phyloP scores from a whole-genome alignment of 306 rosid genomes.

The apple (Malus domestica) region ASM211411v1 NC_041804.1:19800501-19801000 shows the following conservation, averaged over 20 bases:
- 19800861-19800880: slow-evolving; percentile 91
- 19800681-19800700: slow-evolving; percentile 94
- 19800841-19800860: slow-evolving; percentile 91
- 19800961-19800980: slow-evolving; percentile 38
- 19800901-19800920: slow-evolving; percentile 62
- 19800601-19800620: not conserved
- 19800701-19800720: slow-evolving; percentile 88
- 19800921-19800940: slow-evolving; percentile 54
- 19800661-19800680: slow-evolving; percentile 93
- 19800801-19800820: not conserved
- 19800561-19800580: not conserved
- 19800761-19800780: slow-evolving; percentile 3
- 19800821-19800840: slow-evolving; percentile 50
- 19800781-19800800: not conserved
- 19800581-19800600: not conserved
- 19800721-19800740: slow-evolving; percentile 92
- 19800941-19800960: slow-evolving; percentile 74
- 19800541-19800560: not conserved
- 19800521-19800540: not conserved
- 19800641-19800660: slow-evolving; percentile 57
- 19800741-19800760: slow-evolving; percentile 72
- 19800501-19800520: no score
- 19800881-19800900: slow-evolving; percentile 80
- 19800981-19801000: not conserved
- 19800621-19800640: not conserved